Percentiles rank a stretch among this genome's conserved stretches.
phyloP scores from a whole-genome alignment of 225 moss, liverwort and hornwort genomes.

The Sphagnum contortum region DNA sequence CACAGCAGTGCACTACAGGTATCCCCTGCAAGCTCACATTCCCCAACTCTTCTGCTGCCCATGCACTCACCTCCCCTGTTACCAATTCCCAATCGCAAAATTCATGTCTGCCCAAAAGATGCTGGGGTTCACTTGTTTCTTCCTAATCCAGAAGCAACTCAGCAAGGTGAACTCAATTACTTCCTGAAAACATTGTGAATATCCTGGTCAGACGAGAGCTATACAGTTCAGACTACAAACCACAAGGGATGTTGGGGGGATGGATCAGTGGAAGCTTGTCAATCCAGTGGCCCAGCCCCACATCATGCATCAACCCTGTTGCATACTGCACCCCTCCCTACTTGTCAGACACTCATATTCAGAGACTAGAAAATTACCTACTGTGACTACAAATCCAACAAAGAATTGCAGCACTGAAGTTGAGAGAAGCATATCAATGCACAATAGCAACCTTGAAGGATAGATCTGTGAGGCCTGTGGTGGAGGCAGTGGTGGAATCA shows the following conservation, averaged over 20 bases:
- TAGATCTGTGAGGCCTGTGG: conserved; percentile 75
- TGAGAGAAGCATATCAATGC: not conserved
- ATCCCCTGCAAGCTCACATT: conserved; percentile 51
- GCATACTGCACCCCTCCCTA: conserved; percentile 52
- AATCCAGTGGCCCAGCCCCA: conserved; percentile 82
- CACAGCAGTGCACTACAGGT: conserved; percentile 86
- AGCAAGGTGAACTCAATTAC: too few relatives aligned
- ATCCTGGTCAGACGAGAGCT: too few relatives aligned
- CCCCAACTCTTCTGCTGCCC: conserved; percentile 63
- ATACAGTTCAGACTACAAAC: conserved; percentile 13
- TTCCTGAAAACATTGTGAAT: too few relatives aligned
- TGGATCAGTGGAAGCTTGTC: conserved; percentile 60
- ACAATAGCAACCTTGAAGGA: conserved; percentile 54
- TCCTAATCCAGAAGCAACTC: too few relatives aligned
- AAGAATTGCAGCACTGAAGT: too few relatives aligned
- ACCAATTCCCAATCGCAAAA: not conserved
- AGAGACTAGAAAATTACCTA: too few relatives aligned
- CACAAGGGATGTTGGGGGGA: conserved; percentile 62
- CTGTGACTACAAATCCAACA: too few relatives aligned
- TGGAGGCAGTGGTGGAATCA: conserved; percentile 87
- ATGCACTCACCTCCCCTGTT: conserved; percentile 63
- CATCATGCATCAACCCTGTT: conserved; percentile 50
- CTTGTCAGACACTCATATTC: not conserved
- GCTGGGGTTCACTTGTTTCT: too few relatives aligned
- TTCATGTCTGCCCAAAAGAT: too few relatives aligned